phyloP scores from a whole-genome alignment of 2,329 filamentous ascomycete genomes.

The Claviceps maximensis region DNA sequence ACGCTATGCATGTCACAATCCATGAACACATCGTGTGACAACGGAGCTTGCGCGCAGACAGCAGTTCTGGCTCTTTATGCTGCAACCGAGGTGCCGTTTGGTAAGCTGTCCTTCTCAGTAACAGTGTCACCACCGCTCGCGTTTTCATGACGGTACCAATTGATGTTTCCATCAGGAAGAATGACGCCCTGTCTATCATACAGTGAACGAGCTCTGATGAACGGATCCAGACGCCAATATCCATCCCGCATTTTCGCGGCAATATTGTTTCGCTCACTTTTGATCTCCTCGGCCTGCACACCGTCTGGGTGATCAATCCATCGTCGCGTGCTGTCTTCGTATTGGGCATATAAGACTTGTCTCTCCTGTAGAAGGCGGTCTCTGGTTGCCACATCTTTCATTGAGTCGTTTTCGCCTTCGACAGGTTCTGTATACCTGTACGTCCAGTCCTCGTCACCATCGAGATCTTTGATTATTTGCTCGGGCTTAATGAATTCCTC shows the following conservation, averaged over 20 bases:
- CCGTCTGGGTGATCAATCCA: constrained; percentile 50
- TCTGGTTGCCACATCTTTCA: constrained; percentile 52
- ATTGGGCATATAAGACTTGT: constrained; percentile 52
- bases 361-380: constrained; percentile 52
- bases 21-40: background rate
- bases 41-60: background rate
- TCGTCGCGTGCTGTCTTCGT: constrained; percentile 57
- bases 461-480: constrained; percentile 70
- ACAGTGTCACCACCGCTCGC: background rate
- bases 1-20: background rate
- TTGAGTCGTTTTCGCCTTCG: constrained; percentile 60
- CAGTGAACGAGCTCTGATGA: constrained; percentile 65
- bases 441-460: constrained; percentile 72
- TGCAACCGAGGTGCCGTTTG: background rate
- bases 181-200: constrained; percentile 76
- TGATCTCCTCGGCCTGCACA: constrained; percentile 31
- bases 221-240: constrained; percentile 87
- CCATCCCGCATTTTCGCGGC: constrained; percentile 53
- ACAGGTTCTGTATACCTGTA: constrained; percentile 72
- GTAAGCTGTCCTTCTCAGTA: background rate
- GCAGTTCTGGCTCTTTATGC: constrained; percentile 19
- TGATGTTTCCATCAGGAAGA: constrained; percentile 48
- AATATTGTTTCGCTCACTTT: constrained; percentile 45
- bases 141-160: constrained; percentile 46
- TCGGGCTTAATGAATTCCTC: constrained; percentile 58